Evolutionary conservation across 1,284 basidiomycete genomes (phyloP).

Genomic region (Microbotryum silenes-acaulis): DNA sequence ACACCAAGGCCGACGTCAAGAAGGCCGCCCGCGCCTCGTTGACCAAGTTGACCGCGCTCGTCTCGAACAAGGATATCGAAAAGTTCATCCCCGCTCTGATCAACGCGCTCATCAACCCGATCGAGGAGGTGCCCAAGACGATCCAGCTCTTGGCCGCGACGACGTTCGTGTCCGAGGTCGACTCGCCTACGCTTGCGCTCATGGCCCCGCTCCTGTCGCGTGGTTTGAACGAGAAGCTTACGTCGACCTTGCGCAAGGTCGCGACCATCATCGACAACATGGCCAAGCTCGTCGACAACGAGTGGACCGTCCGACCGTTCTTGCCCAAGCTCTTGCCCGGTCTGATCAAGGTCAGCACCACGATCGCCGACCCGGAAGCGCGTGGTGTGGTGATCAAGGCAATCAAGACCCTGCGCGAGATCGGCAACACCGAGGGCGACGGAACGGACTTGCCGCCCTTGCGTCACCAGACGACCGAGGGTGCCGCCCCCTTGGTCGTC

Average conservation of each 20-base stretch:
- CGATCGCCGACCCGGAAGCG: constrained; percentile 91
- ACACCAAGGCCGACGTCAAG: constrained; percentile 99
- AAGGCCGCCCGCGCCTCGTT: constrained; percentile 94
- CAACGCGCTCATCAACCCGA: constrained; percentile 95
- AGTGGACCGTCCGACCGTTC: constrained; percentile 91
- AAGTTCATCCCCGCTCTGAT: constrained; percentile 39
- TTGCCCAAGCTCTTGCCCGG: constrained; percentile 89
- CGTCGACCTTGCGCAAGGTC: constrained; percentile 92
- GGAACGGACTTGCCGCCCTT: constrained; percentile 80
- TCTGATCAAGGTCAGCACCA: constrained; percentile 83
- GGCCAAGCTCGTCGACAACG: constrained; percentile 94
- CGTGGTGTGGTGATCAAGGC: constrained; percentile 80
- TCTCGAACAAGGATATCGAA: constrained; percentile 99
- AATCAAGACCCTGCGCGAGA: constrained; percentile 84
- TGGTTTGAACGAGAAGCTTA: constrained; percentile 91
- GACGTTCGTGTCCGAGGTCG: constrained; percentile 99
- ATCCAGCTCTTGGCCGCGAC: constrained; percentile 95
- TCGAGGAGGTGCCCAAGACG: constrained; percentile 96
- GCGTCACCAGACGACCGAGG: constrained; percentile 62
- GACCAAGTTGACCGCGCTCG: constrained; percentile 82
- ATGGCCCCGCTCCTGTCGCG: constrained; percentile 96
- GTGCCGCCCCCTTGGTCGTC: constrained; percentile 59
- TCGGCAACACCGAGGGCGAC: constrained; percentile 72
- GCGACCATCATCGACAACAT: constrained; percentile 98
- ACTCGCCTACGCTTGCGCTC: constrained; percentile 94